Conservation (phyloP, 2,329 filamentous ascomycete genomes). For the Fusarium mangiferae region DNA sequence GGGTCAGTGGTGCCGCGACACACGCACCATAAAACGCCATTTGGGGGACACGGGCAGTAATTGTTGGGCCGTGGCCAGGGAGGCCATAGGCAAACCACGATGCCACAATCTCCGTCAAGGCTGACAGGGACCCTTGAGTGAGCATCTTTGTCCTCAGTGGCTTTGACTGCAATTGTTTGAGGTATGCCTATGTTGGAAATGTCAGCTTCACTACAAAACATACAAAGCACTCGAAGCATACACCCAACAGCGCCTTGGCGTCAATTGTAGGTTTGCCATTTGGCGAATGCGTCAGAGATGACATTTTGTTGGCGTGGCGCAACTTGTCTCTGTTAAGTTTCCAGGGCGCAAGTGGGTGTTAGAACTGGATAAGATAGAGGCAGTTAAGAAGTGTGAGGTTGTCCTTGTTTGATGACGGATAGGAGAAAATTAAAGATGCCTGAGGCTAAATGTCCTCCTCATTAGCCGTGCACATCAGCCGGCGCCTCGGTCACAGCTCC, state of each 20-base stretch:
- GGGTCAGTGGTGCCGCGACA: constrained; percentile 14
- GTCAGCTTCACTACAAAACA: neutral
- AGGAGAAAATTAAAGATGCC: constrained; percentile 2
- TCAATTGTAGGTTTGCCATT: neutral
- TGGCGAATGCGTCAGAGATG: neutral
- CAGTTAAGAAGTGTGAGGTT: neutral
- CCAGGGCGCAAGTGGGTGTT: neutral
- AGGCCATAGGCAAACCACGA: constrained; percentile 12
- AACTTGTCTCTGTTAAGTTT: neutral
- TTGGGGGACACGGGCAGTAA: constrained; percentile 20
- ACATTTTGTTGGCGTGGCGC: neutral
- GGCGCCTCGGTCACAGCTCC: constrained; percentile 8
- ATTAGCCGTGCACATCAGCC: constrained; percentile 21
- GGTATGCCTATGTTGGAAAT: constrained; percentile 1
- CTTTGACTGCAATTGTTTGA: constrained; percentile 17
- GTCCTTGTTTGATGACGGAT: neutral
- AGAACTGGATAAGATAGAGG: neutral
- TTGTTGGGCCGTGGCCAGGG: constrained; percentile 14
- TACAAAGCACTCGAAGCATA: neutral
- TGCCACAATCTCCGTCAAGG: constrained; percentile 17
- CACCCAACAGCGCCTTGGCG: constrained; percentile 5
- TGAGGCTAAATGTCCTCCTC: neutral
- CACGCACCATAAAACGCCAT: constrained; percentile 27
- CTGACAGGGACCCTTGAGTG: constrained; percentile 6
- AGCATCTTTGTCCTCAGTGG: constrained; percentile 20